Conservation (phyloP, 1,284 basidiomycete species). For the Moniliophthora roreri region DNA sequence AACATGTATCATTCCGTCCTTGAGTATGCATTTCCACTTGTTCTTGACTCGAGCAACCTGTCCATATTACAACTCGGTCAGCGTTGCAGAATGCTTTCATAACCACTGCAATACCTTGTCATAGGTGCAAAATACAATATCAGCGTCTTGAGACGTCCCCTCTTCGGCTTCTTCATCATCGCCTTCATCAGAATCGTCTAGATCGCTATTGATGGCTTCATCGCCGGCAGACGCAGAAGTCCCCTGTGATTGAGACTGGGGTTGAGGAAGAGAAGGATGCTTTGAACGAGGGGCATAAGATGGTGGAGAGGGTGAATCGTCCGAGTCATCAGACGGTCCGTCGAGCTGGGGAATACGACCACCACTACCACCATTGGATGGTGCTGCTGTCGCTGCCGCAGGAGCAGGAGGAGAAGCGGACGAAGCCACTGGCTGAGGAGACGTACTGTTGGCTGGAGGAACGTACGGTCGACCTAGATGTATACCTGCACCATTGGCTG, state of each 20-base stretch:
- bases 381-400: constrained; percentile 16
- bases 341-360: constrained; percentile 69
- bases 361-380: constrained; percentile 13
- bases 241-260: constrained; percentile 31
- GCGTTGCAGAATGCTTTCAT: constrained; percentile 2
- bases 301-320: constrained; percentile 59
- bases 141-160: constrained; percentile 70
- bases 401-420: constrained; percentile 17
- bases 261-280: constrained; percentile 60
- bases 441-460: constrained; percentile 9
- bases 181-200: constrained; percentile 91
- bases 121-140: constrained; percentile 98
- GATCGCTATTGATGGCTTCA: constrained; percentile 94
- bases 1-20: constrained; percentile 97
- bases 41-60: constrained; percentile 99
- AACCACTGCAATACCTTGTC: constrained; percentile 75
- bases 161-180: constrained; percentile 76
- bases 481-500: constrained; percentile 6
- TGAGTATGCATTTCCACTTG: constrained; percentile 99
- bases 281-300: constrained; percentile 63
- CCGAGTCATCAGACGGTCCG: constrained; percentile 51
- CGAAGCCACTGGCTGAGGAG: constrained; percentile 9
- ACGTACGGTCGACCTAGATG: constrained; percentile 25
- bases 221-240: constrained; percentile 43
- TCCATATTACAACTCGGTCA: no score